A percentile compares a stretch with the other conserved stretches of the same genome.
phyloP scores from a whole-genome alignment of 1,139 yeast genomes.

The Pneumocystis canis region DNA sequence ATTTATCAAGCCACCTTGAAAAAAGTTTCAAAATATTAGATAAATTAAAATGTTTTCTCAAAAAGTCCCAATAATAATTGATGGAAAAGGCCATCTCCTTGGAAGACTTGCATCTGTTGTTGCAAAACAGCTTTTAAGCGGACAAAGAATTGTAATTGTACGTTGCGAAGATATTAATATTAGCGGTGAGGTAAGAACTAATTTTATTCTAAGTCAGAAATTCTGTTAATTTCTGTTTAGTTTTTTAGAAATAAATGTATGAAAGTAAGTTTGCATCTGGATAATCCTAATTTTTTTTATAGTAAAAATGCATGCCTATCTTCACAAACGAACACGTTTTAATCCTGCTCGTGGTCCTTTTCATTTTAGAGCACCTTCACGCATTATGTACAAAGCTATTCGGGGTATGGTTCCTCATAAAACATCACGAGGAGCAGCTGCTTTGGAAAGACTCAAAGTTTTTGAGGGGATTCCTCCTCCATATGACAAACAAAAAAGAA shows the following conservation, averaged over 20 bases:
- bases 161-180: conserved; percentile 97
- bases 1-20: not conserved
- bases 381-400: conserved; percentile 98
- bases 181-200: conserved; percentile 56
- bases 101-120: conserved; percentile 99
- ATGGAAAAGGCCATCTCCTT: conserved; percentile 94
- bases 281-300: not conserved
- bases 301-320: conserved; percentile 93
- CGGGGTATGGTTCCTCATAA: conserved; percentile 99
- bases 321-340: conserved; percentile 97
- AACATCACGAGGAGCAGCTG: conserved; percentile 99
- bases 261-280: conserved; percentile 73
- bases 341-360: conserved; percentile 98
- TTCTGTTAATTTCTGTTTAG: not conserved
- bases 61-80: conserved; percentile 8
- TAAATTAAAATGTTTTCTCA: not conserved
- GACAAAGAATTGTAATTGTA: conserved; percentile 95
- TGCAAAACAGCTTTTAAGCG: conserved; percentile 96
- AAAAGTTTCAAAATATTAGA: not conserved
- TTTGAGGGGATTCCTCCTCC: conserved; percentile 99
- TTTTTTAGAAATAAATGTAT: conserved; percentile 93
- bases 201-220: not conserved
- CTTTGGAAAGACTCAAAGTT: conserved; percentile 97
- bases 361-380: conserved; percentile 99
- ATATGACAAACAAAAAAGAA: conserved; percentile 99